Conservation (phyloP, 2,329 filamentous ascomycete species). For the Beauveria sp. region DNA sequence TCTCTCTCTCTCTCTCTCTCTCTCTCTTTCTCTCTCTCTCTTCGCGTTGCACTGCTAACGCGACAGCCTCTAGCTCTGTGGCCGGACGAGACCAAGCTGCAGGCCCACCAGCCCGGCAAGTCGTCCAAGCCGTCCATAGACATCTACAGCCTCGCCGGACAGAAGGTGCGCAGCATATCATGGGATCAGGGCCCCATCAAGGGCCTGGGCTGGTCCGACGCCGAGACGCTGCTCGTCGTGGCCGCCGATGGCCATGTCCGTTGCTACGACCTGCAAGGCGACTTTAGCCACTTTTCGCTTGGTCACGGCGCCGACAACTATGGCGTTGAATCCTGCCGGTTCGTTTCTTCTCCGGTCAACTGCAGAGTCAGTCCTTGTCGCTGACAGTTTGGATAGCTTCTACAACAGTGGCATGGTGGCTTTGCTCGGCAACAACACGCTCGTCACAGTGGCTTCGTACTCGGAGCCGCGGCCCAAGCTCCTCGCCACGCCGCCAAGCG, state of each 20-base stretch:
- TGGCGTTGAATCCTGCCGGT: constrained; percentile 76
- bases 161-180: constrained; percentile 73
- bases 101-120: constrained; percentile 66
- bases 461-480: constrained; percentile 81
- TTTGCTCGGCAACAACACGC: constrained; percentile 75
- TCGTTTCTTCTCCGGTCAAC: constrained; percentile 11
- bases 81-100: constrained; percentile 79
- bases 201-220: constrained; percentile 91
- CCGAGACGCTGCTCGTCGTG: constrained; percentile 83
- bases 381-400: constrained; percentile 43
- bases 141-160: constrained; percentile 88
- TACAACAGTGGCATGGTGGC: constrained; percentile 91
- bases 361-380: background rate
- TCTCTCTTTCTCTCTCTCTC: too few species aligned
- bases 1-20: background rate
- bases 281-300: constrained; percentile 90
- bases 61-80: constrained; percentile 59
- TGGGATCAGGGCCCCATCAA: constrained; percentile 89
- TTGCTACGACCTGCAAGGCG: constrained; percentile 86
- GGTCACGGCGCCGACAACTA: constrained; percentile 84
- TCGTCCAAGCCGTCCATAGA: constrained; percentile 78
- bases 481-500: constrained; percentile 68
- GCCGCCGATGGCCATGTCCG: constrained; percentile 84
- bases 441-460: constrained; percentile 84
- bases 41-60: constrained; percentile 6